Conservation (phyloP, 225 moss, liverwort and hornwort genomes). For the Straminergon stramineum region DNA sequence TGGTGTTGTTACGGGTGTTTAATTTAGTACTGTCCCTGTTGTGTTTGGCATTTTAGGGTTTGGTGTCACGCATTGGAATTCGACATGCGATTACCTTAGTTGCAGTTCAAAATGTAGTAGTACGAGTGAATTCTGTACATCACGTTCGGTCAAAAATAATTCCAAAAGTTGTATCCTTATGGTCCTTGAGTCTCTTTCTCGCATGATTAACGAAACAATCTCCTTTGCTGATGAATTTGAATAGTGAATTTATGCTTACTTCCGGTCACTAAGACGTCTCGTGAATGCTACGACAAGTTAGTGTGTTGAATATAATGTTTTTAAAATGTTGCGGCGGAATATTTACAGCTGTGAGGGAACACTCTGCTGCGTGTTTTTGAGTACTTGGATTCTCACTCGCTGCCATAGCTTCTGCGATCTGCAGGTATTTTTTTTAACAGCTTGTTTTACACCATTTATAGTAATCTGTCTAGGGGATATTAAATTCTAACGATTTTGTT, state of each 20-base stretch:
- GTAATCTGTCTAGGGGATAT: background rate
- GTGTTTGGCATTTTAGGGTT: background rate
- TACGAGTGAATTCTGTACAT: background rate
- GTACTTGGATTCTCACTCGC: constrained; percentile 65
- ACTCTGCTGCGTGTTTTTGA: constrained; percentile 62
- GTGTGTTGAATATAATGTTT: background rate
- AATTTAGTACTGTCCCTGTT: background rate
- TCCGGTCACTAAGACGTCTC: background rate
- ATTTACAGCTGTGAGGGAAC: constrained; percentile 47
- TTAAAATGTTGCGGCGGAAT: constrained; percentile 30
- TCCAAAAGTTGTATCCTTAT: background rate
- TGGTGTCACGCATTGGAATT: background rate
- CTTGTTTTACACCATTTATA: background rate
- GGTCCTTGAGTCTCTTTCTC: background rate
- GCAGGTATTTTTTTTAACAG: constrained; percentile 31
- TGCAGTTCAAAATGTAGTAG: background rate
- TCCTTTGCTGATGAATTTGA: background rate
- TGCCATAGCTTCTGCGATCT: constrained; percentile 71
- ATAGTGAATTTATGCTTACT: background rate
- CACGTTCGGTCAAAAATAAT: background rate
- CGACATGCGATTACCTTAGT: background rate
- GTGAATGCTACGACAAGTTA: background rate
- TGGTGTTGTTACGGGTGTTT: background rate
- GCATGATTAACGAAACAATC: background rate
- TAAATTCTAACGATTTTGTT: background rate